These are phyloP conservation scores for Periglandula ipomoeae DNA, from an alignment of 2,329 filamentous ascomycete genomes.

Conservation along the genomic window DNA sequence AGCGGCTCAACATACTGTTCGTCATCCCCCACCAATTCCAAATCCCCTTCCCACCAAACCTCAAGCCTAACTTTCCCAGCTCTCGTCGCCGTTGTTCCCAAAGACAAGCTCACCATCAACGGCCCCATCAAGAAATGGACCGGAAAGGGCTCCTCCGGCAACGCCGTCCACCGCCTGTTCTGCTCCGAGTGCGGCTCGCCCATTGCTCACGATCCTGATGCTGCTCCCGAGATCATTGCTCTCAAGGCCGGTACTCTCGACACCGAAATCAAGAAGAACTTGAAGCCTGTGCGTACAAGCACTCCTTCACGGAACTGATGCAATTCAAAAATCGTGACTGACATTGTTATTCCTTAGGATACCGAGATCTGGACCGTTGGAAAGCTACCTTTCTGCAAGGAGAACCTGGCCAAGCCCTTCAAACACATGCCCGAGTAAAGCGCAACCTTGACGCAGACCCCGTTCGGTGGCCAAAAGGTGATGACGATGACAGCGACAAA, in stretches of 20 bases:
- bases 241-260: constrained; percentile 59
- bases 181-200: constrained; percentile 61
- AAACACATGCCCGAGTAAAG: constrained; percentile 51
- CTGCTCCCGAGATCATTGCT: constrained; percentile 61
- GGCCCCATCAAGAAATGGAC: constrained; percentile 58
- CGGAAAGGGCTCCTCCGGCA: constrained; percentile 50
- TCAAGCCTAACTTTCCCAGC: no score
- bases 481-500: background rate
- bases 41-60: background rate
- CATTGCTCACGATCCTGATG: constrained; percentile 61
- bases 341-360: constrained; percentile 36
- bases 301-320: no score
- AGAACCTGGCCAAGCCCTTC: constrained; percentile 54
- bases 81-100: constrained; percentile 56
- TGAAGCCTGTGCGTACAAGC: constrained; percentile 55
- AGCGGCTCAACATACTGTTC: constrained; percentile 59
- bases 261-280: constrained; percentile 54
- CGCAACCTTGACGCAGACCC: background rate
- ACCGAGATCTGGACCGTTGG: constrained; percentile 61
- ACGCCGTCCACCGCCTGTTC: constrained; percentile 58
- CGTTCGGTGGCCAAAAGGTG: background rate
- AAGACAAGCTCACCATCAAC: constrained; percentile 53
- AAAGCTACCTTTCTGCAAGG: constrained; percentile 63
- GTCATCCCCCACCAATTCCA: constrained; percentile 13
- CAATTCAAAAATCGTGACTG: no score